Conservation (phyloP, 2,329 filamentous ascomycete species). For the Colletotrichum nymphaeae region DNA sequence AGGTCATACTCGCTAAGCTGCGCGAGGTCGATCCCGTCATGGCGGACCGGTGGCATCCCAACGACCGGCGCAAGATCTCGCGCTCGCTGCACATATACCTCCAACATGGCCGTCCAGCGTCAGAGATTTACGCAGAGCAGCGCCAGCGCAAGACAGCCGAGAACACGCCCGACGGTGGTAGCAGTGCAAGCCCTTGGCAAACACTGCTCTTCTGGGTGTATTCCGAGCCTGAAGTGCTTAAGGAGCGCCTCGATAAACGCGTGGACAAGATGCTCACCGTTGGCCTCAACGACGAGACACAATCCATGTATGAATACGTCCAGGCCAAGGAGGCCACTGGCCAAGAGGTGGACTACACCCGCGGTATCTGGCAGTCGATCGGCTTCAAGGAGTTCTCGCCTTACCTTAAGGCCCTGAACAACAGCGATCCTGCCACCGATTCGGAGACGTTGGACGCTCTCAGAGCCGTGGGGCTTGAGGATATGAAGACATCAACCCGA, state of each 20-base stretch:
- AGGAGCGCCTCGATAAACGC: constrained; percentile 77
- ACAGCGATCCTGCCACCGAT: constrained; percentile 33
- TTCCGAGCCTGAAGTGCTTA: constrained; percentile 75
- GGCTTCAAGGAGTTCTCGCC: constrained; percentile 91
- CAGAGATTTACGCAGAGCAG: constrained; percentile 89
- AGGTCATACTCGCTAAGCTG: constrained; percentile 78
- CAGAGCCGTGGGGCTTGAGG: constrained; percentile 72
- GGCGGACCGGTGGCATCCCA: constrained; percentile 93
- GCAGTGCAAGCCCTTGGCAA: constrained; percentile 53
- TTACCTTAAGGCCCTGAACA: constrained; percentile 67
- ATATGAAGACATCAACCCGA: constrained; percentile 84
- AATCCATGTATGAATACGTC: constrained; percentile 56
- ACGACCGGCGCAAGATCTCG: constrained; percentile 88
- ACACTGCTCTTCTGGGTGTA: constrained; percentile 90
- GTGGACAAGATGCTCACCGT: constrained; percentile 84
- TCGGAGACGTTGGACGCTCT: constrained; percentile 63
- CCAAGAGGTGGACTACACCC: constrained; percentile 73
- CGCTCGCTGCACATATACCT: constrained; percentile 92
- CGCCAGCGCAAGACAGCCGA: constrained; percentile 52
- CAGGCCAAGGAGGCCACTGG: constrained; percentile 54
- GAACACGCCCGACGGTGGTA: constrained; percentile 21
- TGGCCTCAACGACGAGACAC: constrained; percentile 62
- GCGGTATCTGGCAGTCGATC: constrained; percentile 96
- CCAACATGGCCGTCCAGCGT: constrained; percentile 82
- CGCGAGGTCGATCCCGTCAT: constrained; percentile 87